phyloP scores from a whole-genome alignment of 2,329 filamentous ascomycete genomes.

The Talaromyces sp. region DNA sequence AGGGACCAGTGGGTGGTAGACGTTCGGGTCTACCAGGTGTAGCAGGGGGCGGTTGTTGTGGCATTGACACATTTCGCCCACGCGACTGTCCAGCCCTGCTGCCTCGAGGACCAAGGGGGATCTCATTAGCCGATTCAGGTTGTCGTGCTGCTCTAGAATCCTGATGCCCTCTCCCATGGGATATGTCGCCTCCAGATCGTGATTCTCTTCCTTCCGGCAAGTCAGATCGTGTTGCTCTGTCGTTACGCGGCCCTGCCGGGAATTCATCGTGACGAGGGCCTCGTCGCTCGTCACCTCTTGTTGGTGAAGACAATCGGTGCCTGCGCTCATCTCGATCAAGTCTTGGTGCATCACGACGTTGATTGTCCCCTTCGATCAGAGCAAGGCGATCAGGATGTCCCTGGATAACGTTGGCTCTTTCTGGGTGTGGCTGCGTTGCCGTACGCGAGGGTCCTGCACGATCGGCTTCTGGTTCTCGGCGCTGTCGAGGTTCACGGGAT shows the following conservation, averaged over 20 bases:
- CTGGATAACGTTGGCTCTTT: slow-evolving; percentile 34
- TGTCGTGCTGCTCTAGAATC: slow-evolving; percentile 37
- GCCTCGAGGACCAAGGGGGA: slow-evolving; percentile 54
- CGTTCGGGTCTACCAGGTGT: slow-evolving; percentile 32
- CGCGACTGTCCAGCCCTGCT: slow-evolving; percentile 27
- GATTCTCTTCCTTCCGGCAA: slow-evolving; percentile 37
- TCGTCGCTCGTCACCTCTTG: slow-evolving; percentile 15
- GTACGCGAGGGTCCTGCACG: slow-evolving; percentile 31
- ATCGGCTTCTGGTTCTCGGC: slow-evolving; percentile 38
- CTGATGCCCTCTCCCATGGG: slow-evolving; percentile 46
- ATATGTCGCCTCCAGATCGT: slow-evolving; percentile 39
- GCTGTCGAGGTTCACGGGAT: slow-evolving; percentile 27
- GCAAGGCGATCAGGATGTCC: slow-evolving; percentile 30
- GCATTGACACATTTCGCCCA: slow-evolving; percentile 39
- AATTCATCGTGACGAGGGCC: slow-evolving; percentile 41
- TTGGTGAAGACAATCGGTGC: slow-evolving; percentile 22
- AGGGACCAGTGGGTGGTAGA: slow-evolving; percentile 44
- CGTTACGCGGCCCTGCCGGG: slow-evolving; percentile 53
- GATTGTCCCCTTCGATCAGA: slow-evolving; percentile 25
- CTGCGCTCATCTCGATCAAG: slow-evolving; percentile 36
- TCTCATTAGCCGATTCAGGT: slow-evolving; percentile 39
- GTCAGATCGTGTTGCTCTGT: slow-evolving; percentile 33
- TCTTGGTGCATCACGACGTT: slow-evolving; percentile 32
- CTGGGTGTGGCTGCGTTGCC: slow-evolving; percentile 30
- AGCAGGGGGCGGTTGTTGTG: slow-evolving; percentile 25